Base-by-base conservation (phyloP, 495 filamentous ascomycete genomes). In the Evansstolkia leycettana region DNA sequence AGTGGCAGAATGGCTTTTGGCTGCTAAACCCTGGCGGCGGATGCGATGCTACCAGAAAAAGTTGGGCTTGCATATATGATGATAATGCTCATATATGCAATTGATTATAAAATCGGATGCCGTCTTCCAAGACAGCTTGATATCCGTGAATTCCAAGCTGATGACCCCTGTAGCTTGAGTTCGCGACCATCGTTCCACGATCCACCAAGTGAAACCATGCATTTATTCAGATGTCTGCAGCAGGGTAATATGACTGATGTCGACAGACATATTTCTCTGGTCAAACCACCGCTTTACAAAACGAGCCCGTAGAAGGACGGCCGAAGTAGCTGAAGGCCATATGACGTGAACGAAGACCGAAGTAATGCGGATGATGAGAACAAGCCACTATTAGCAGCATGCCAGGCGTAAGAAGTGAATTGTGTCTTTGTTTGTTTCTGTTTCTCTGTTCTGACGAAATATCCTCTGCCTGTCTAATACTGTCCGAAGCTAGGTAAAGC, bases 401-500 rank as follows among this genome's bases (percentile, higher is more conserved):
- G 48, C 48, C 50, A 52, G 60, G 57, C 60, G 58, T 43, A 63
- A 54, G 51, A 56, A 56, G 13, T 52, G 62, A 50, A 60, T 62
- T 55, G 7, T 60, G 44, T 51, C 56, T 54, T 28, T 43, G 30
- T 45, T 33, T 40, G 40, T 55, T 50, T 52, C 51, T 54, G 36
- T 56, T 43, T 59, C 39, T 60, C 47, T 58, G 36, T 40, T 43
- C 35, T 47, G 50, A 53, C 43, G 45, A 48, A 50, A 43, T 37
- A 47, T 43, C 40, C 45, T 50, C 39, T 54, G 47, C 48, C 47
- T 51, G 51, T 58, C 52, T 60, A 55, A 62, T 58, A 62, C 54
- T 62, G 54, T 58, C 52, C 58, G 56, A 59, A 63, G 58, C 64
- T 69, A 69, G 53, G 49, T 58, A 59, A 50, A 54, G 40, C 38